Base-by-base conservation (phyloP, 129 eudicot species). In the Deinandra increscens region DNA sequence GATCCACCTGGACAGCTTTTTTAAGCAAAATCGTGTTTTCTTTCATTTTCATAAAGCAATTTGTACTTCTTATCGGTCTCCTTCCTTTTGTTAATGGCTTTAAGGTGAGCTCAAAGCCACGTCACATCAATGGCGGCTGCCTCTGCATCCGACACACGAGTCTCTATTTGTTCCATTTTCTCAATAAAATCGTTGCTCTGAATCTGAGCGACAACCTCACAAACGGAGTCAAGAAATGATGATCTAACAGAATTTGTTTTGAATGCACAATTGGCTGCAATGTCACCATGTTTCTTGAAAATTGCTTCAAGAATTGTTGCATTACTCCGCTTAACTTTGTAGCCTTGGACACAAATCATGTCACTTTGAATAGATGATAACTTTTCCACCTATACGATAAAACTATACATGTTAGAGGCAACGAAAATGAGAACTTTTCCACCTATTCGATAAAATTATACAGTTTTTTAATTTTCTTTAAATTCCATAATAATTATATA, bases 241-340 rank as follows among this genome's bases (percentile, higher is more conserved):
- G 75, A 55, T 54, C 71, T 73, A 44, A 68, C 60, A 3, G 71
- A 64, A 41, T 70, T 59, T 31, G 79, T 38, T 14, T 62, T 73
- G 62, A 46, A 61, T 44, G 51, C 49, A 34, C 79, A 79, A 0
- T 68, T 37, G 0, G 75, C 71, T 4, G 73, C 71, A 51, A 79
- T 79, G 45, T 79, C 76, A 5, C 83, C 72, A 37, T 80, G 60
- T 19, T 62, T 69, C 66, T 54, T 50, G 39, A 84, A 18, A 68
- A 33, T 50, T n/a, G n/a, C n/a, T n/a, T n/a, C n/a, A n/a, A n/a
- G n/a, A n/a, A n/a, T n/a, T n/a, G n/a, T n/a, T n/a, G n/a, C n/a
- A n/a, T n/a, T n/a, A n/a, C n/a, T n/a, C n/a, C n/a, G n/a, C n/a
- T n/a, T n/a, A n/a, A n/a, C n/a, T n/a, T n/a, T n/a, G n/a, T n/a